Evolutionary conservation across 805 yeast genomes (phyloP), one percentile per base, ranked within the genome.

Genomic region (Teunomyces lycoperdinae): DNA sequence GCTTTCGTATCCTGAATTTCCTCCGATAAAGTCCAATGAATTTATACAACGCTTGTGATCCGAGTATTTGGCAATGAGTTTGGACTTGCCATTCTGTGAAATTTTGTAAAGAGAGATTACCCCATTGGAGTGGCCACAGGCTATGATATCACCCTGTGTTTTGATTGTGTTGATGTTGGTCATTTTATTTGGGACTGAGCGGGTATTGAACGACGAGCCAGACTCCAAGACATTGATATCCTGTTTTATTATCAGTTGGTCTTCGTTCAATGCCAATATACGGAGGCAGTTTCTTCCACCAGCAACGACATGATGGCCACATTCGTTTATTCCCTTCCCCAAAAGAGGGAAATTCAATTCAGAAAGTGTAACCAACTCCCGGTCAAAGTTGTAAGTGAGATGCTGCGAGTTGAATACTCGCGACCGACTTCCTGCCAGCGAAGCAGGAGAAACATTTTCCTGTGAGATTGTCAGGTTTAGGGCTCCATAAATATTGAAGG

Each of bases 401-500:
- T 52, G 44, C 26, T 50, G 43, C 35, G 44, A 9, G 35, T 44
- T 38, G 51, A 49, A 46, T 28, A 9, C 55, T 42, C 28, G 61
- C 50, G 36, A 40, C 13, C 36, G 31, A 56, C 41, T 26, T 55
- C 50, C 47, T 55, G 47, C 47, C 58, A 56, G 30, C 55, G 53
- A 36, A 56, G 50, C 43, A 60, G 61, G 48, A 39, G 46, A 46
- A 47, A 53, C 31, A 3, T 10, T 36, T 7, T 59, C 51, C 1
- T 52, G 46, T 2, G 62, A 53, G 2, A 55, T 47, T 13, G 54
- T 43, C 6, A 51, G 50, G 7, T 53, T 49, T 9, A 63, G 55
- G 14, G 67, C 57, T 29, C 85, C 85, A 60, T 81, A 81, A 32
- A 81, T 78, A 54, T 80, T 78, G 67, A 78, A 81, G 0, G 86